Evolutionary conservation across 2,329 filamentous ascomycete genomes (phyloP).

Genomic region (Calonectria crousiana): DNA sequence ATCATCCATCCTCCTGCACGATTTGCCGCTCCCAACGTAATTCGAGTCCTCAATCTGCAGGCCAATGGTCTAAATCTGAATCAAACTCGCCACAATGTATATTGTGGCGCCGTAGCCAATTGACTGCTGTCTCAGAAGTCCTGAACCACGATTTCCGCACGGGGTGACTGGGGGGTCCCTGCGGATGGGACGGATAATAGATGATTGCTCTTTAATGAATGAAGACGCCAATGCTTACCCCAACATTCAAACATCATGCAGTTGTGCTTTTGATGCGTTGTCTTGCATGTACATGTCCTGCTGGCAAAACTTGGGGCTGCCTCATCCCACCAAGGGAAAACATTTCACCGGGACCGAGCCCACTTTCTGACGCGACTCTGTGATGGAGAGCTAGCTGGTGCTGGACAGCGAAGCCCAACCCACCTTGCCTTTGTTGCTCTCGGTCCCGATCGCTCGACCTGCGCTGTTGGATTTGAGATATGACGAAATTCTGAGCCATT

Average conservation of each 20-base stretch:
- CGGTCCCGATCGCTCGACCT: conserved; percentile 11
- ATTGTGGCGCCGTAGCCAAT: background rate
- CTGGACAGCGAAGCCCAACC: conserved; percentile 25
- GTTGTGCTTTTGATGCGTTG: background rate
- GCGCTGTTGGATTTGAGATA: background rate
- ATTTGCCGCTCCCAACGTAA: background rate
- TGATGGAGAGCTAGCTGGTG: conserved; percentile 21
- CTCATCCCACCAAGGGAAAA: conserved; percentile 22
- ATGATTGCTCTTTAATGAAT: background rate
- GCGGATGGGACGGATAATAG: background rate
- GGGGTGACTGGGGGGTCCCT: background rate
- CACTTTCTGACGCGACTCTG: conserved; percentile 25
- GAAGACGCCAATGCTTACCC: background rate
- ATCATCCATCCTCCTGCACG: background rate
- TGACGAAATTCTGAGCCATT: conserved; percentile 8
- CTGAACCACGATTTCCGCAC: background rate
- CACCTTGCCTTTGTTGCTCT: conserved; percentile 12
- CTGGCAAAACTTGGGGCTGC: conserved; percentile 3
- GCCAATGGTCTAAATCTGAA: background rate
- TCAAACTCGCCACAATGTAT: background rate
- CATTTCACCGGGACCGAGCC: conserved; percentile 23
- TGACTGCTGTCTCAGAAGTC: background rate
- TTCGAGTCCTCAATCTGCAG: background rate
- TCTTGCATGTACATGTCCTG: conserved; percentile 3
- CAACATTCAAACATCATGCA: background rate